phyloP scores from a whole-genome alignment of 1,284 basidiomycete species.

The Bondarzewia mesenterica region DNA sequence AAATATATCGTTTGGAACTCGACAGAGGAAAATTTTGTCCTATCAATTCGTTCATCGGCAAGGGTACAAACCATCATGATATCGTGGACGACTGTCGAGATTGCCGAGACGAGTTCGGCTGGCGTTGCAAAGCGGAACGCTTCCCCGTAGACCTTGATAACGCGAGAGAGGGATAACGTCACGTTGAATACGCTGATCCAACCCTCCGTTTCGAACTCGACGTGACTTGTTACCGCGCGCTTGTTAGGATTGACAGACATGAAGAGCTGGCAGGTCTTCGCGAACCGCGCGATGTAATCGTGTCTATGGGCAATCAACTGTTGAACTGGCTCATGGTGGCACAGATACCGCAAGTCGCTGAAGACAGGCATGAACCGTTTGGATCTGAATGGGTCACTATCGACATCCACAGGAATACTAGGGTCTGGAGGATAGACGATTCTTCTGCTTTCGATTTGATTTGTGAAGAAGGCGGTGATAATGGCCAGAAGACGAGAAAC shows the following conservation, averaged over 20 bases:
- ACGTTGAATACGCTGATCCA: constrained; percentile 95
- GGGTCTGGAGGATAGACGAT: constrained; percentile 45
- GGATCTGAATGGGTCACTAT: constrained; percentile 81
- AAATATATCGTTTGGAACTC: constrained; percentile 60
- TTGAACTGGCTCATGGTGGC: constrained; percentile 72
- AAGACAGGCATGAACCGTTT: constrained; percentile 92
- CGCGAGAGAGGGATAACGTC: constrained; percentile 78
- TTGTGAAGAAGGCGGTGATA: constrained; percentile 84
- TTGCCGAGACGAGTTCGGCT: constrained; percentile 57
- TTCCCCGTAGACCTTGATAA: constrained; percentile 85
- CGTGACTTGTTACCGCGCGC: constrained; percentile 73
- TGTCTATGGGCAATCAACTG: constrained; percentile 61
- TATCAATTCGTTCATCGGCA: constrained; percentile 57
- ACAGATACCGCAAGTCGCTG: constrained; percentile 74
- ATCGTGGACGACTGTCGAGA: constrained; percentile 62
- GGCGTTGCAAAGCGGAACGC: constrained; percentile 56
- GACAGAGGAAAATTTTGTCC: constrained; percentile 52
- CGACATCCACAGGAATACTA: constrained; percentile 59
- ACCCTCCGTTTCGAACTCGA: constrained; percentile 91
- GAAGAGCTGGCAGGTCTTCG: constrained; percentile 75
- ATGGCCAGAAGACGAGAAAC: constrained; percentile 73
- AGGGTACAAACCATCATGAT: constrained; percentile 70
- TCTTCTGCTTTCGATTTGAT: constrained; percentile 65
- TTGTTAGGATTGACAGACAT: constrained; percentile 88
- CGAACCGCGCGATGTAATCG: constrained; percentile 51